Conservation (phyloP, 2,329 filamentous ascomycete species). For the Ophiocordyceps camponoti-leonardi region DNA sequence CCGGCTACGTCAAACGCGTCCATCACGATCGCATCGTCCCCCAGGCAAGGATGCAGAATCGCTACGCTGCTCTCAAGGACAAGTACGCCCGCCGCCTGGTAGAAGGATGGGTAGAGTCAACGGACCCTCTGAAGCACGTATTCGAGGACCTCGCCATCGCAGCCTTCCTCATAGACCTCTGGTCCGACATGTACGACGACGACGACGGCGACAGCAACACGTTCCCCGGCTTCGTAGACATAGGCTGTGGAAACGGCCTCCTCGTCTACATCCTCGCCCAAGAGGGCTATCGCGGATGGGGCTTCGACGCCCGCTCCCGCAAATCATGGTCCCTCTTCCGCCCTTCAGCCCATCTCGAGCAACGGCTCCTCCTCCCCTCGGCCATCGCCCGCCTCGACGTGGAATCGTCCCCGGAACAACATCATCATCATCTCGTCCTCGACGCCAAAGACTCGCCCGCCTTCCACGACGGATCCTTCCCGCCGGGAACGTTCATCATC, state of each 20-base stretch:
- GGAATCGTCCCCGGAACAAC: conserved; percentile 3
- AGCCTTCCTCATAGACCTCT: conserved; percentile 83
- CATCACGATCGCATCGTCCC: conserved; percentile 70
- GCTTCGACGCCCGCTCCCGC: conserved; percentile 74
- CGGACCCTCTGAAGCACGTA: conserved; percentile 79
- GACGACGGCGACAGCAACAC: conserved; percentile 3
- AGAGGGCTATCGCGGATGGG: conserved; percentile 75
- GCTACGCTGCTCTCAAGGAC: conserved; percentile 63
- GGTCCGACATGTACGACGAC: conserved; percentile 61
- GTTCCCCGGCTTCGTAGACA: conserved; percentile 88
- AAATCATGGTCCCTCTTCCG: conserved; percentile 72
- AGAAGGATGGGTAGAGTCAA: conserved; percentile 67
- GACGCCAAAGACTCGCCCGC: not conserved
- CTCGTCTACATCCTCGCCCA: conserved; percentile 65
- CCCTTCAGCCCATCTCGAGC: conserved; percentile 19
- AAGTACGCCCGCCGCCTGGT: conserved; percentile 60
- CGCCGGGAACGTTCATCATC: conserved; percentile 68
- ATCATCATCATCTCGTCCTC: not conserved
- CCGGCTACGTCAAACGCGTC: conserved; percentile 64
- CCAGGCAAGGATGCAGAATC: conserved; percentile 63
- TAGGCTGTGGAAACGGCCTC: conserved; percentile 89
- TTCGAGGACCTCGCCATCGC: conserved; percentile 89
- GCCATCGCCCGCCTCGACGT: conserved; percentile 12
- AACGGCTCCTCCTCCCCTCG: conserved; percentile 31
- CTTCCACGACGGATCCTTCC: conserved; percentile 48